Conservation (phyloP, 2,329 filamentous ascomycete species). For the Trichocomaceae sp. region DNA sequence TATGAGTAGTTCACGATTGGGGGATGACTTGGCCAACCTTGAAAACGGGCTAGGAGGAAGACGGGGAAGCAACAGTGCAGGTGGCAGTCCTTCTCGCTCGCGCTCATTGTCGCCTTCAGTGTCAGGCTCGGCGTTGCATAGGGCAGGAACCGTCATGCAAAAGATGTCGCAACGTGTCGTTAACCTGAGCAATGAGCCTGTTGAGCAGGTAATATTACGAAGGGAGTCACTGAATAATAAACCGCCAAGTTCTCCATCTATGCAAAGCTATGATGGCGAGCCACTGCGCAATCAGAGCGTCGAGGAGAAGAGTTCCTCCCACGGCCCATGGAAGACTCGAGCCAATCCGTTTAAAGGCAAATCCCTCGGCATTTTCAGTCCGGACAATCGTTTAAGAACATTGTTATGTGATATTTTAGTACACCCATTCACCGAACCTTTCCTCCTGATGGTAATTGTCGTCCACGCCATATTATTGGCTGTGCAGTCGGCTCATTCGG, state of each 20-base stretch:
- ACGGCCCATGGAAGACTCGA: slow-evolving; percentile 40
- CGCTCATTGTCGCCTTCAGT: slow-evolving; percentile 59
- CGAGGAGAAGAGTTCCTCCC: slow-evolving; percentile 25
- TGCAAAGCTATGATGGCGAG: slow-evolving; percentile 42
- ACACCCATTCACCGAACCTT: slow-evolving; percentile 76
- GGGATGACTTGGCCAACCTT: slow-evolving; percentile 48
- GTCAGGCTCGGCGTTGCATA: slow-evolving; percentile 55
- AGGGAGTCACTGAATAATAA: slow-evolving; percentile 48
- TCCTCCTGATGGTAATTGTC: slow-evolving; percentile 80
- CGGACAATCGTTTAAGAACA: slow-evolving; percentile 67
- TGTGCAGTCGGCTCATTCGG: slow-evolving; percentile 68
- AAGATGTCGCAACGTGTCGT: slow-evolving; percentile 96
- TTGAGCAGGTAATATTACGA: slow-evolving; percentile 64
- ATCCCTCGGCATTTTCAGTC: slow-evolving; percentile 75
- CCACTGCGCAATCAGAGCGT: slow-evolving; percentile 30
- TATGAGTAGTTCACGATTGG: slow-evolving; percentile 44
- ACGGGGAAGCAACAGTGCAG: slow-evolving; percentile 42
- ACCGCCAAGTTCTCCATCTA: slow-evolving; percentile 45
- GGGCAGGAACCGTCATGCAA: slow-evolving; percentile 69
- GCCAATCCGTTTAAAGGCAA: slow-evolving; percentile 80
- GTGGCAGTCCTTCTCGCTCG: slow-evolving; percentile 23
- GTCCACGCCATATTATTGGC: slow-evolving; percentile 82
- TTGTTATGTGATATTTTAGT: slow-evolving; percentile 77
- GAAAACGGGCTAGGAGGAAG: slow-evolving; percentile 52
- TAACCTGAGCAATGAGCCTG: slow-evolving; percentile 86